Evolutionary conservation across 2,329 filamentous ascomycete genomes (phyloP), one percentile per base, ranked within the genome.

Genomic region (Pseudogymnoascus sp.): DNA sequence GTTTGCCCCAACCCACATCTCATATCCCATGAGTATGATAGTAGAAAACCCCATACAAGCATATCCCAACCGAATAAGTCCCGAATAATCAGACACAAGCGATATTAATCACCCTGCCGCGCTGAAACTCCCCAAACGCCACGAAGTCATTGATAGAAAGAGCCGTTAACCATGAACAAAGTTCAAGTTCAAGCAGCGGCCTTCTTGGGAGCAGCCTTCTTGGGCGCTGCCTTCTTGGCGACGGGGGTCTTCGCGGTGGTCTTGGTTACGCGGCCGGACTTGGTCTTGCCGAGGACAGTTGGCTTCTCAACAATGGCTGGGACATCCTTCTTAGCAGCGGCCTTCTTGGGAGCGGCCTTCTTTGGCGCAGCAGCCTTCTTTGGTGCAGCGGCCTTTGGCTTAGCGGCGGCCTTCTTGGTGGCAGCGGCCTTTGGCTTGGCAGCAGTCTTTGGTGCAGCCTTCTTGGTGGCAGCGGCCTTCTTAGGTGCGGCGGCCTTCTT

Each of bases 181-280:
- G n/a, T 33, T 33, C 50, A 56, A 21, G 50, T 56, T 56, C 50
- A 56, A 33, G 61, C 40, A 42, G 64, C 60, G 19, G 66, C 50
- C 65, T 74, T 74, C 72, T 74, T 74, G 2, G 72, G 65, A 40
- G 64, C 64, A 2, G 42, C 10, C 71, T 77, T 78, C 31, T 75
- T 67, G 15, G 75, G 66, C 15, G 75, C 73, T 69, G 76, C 77
- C 74, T 82, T 83, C 65, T 78, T 75, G 59, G 80, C 79, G 46
- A 78, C 75, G 38, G 76, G 75, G 46, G 77, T 75, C 68, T 71
- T 72, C 4, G 88, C 87, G 71, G 83, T 87, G 68, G 89, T 73
- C 59, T 89, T 90, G 72, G 83, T 87, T 68, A 89, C 84, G 66
- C 88, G 86, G 50, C 88, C 88, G 40, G 86, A 88, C 80, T 89